Evolutionary conservation across 441 rosid species (phyloP).

Genomic region (Croton setiger): DNA sequence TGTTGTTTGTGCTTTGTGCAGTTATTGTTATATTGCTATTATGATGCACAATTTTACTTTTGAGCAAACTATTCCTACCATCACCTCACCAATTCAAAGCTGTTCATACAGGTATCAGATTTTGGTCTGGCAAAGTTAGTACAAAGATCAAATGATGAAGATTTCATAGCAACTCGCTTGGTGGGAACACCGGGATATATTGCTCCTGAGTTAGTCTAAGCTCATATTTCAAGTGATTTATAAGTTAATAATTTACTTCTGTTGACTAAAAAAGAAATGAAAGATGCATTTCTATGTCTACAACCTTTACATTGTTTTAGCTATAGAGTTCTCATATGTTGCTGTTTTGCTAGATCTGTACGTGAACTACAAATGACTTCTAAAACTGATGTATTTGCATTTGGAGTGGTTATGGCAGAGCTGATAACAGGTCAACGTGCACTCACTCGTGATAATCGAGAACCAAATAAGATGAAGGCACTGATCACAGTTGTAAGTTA

Average conservation of each 20-base stretch:
- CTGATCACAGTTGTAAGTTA: constrained; percentile 30
- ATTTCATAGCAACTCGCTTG: constrained; percentile 20
- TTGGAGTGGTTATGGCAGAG: constrained; percentile 41
- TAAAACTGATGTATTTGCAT: constrained; percentile 39
- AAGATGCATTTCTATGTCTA: background rate
- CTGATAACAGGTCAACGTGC: constrained; percentile 32
- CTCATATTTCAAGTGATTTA: background rate
- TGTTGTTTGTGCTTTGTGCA: too few species aligned
- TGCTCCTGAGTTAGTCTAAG: constrained; percentile 36
- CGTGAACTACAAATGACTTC: constrained; percentile 32
- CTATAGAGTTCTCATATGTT: background rate
- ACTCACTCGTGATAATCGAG: constrained; percentile 22
- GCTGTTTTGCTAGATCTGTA: constrained; percentile 23
- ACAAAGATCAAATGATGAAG: constrained; percentile 33
- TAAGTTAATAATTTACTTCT: too few species aligned
- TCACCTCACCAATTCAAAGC: background rate
- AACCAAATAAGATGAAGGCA: constrained; percentile 28
- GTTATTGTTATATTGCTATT: too few species aligned
- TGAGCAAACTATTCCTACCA: background rate
- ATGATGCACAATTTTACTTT: background rate
- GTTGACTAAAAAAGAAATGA: background rate
- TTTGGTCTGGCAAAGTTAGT: constrained; percentile 41
- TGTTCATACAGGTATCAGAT: constrained; percentile 29
- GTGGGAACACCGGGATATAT: constrained; percentile 41
- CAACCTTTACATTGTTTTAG: background rate